Base-by-base conservation (phyloP, 805 yeast genomes). In the Saccharomycopsis sp. region DNA sequence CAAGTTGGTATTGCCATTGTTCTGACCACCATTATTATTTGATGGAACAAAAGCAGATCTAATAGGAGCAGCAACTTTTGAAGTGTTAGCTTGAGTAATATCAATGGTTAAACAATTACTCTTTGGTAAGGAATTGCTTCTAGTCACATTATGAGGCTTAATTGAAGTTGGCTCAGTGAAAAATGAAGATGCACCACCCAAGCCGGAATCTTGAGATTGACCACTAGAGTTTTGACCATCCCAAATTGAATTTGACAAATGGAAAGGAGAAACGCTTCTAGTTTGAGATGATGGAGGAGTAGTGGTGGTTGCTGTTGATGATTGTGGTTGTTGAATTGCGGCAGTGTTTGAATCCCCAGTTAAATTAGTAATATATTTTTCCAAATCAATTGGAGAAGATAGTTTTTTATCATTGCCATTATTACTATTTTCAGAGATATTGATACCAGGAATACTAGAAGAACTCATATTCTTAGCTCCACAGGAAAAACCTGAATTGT, bases 281-380 rank as follows among this genome's bases (percentile, higher is more conserved):
- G 17, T 5, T 24, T 32, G 22, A 35, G 8, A 19, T 32, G 31
- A 24, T 32, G 16, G 24, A 4, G 14, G 37, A 29, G 16, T 17
- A 14, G 13, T 8, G 17, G 19, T 9, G 14, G 19, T 40, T 14
- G 24, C 40, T 24, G 20, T 27, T n/a, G 13, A 16, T 13, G 5
- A 38, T 8, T 21, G 36, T 27, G 31, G 31, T n/a, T 11, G 31
- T n/a, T 27, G 11, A 11, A 43, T 36, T 4, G 21, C 7, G 14
- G 32, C 16, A 26, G 42, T 7, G 22, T n/a, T 35, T 3, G 44
- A 17, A 4, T 28, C 41, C 20, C 21, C 43, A 11, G 46, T 38
- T 20, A 46, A 32, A 34, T 40, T 31, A 16, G 24, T 34, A 24
- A 46, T 27, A 44, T 46, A 46, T 29, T 45, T 45, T 40, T 45